These are phyloP conservation scores for Rhizomucor miehei DNA, from an alignment of 371 early-diverging fungal genomes.

Conservation along the genomic window DNA sequence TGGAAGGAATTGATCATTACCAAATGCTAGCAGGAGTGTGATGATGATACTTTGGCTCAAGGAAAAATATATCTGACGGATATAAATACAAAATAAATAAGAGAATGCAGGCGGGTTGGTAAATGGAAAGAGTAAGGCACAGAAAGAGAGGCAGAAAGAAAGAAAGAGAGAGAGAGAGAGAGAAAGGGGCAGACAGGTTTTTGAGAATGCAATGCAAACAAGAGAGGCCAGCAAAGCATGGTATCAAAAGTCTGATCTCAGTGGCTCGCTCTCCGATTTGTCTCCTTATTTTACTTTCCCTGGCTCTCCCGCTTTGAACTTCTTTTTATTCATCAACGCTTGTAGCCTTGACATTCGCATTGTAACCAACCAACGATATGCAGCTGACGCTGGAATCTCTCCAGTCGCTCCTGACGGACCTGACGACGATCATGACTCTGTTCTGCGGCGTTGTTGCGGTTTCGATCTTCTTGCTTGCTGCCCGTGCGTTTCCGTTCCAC, in stretches of 20 bases:
- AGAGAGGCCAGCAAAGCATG: too few species aligned
- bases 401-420: constrained; percentile 25
- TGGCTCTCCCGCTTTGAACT: not conserved
- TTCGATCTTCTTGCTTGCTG: constrained; percentile 13
- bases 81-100: not conserved
- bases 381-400: constrained; percentile 20
- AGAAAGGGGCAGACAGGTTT: not conserved
- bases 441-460: constrained; percentile 10
- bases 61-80: not conserved
- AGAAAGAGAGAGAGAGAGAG: not conserved
- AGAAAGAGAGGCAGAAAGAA: not conserved
- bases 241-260: too few species aligned
- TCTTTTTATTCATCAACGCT: too few species aligned
- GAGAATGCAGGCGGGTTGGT: not conserved
- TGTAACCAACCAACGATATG: not conserved
- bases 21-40: constrained; percentile 4
- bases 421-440: constrained; percentile 16
- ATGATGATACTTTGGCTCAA: not conserved
- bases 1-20: constrained; percentile 1
- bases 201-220: too few species aligned
- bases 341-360: not conserved
- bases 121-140: constrained; percentile 4
- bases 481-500: constrained; percentile 12
- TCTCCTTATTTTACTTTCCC: too few species aligned
- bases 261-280: too few species aligned